A percentile compares a stretch with the other conserved stretches of the same genome.
Evolutionary conservation across 2,329 filamentous ascomycete species (phyloP).

Genomic region (Trichoderma sp.): DNA sequence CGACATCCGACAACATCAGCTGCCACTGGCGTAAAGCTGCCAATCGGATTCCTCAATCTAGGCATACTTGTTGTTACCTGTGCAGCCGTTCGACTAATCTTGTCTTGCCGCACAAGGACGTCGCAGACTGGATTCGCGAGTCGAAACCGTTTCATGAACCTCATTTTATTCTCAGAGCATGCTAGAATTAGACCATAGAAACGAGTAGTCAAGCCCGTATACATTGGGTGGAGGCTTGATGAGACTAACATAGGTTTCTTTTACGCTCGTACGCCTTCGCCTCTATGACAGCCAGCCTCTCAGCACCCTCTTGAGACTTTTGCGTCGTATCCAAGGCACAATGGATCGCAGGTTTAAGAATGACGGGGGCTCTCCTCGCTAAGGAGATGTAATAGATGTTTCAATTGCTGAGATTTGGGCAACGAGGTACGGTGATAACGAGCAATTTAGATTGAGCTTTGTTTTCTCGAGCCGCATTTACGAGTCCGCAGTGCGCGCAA

Average conservation of each 20-base stretch:
- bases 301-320: background rate
- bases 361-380: background rate
- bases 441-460: background rate
- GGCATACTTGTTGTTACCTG: background rate
- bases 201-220: background rate
- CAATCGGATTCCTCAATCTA: background rate
- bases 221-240: background rate
- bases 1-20: background rate
- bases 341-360: background rate
- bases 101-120: background rate
- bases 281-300: background rate
- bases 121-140: slow-evolving; percentile 7
- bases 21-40: background rate
- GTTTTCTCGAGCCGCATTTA: background rate
- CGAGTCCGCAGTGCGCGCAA: background rate
- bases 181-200: background rate
- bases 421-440: background rate
- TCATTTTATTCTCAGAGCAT: background rate
- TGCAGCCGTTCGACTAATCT: background rate
- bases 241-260: slow-evolving; percentile 5
- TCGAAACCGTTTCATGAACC: background rate
- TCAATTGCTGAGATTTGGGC: background rate
- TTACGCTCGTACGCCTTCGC: background rate
- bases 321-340: too few species aligned
- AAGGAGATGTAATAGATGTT: background rate